These are phyloP conservation scores for Polychaeton citri DNA, from an alignment of 2,329 filamentous ascomycete genomes.

Conservation along the genomic window DNA sequence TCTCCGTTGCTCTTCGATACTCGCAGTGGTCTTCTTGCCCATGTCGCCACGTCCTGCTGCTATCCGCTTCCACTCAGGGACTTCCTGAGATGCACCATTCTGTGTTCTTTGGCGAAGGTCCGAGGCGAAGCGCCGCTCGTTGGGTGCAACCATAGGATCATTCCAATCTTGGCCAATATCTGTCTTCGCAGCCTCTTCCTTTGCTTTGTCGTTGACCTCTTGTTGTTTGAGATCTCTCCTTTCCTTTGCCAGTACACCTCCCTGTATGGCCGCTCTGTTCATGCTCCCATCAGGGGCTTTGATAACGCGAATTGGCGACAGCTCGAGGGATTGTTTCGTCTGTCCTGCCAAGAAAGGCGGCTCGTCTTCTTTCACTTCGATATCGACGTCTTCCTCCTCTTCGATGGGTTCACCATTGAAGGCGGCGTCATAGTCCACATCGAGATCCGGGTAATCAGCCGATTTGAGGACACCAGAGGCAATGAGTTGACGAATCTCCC, in stretches of 20 bases:
- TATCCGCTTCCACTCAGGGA: conserved; percentile 87
- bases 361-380: conserved; percentile 91
- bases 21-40: conserved; percentile 77
- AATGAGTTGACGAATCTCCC: conserved; percentile 95
- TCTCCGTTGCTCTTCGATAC: conserved; percentile 90
- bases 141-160: conserved; percentile 82
- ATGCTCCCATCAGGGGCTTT: conserved; percentile 97
- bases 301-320: conserved; percentile 90
- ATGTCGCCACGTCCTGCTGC: conserved; percentile 62
- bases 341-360: conserved; percentile 92
- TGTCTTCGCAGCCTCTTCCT: conserved; percentile 62
- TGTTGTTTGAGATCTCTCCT: conserved; percentile 78
- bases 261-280: conserved; percentile 91
- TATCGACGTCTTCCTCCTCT: conserved; percentile 91
- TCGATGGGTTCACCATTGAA: conserved; percentile 79
- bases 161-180: conserved; percentile 89
- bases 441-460: conserved; percentile 84
- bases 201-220: conserved; percentile 65
- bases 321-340: conserved; percentile 87
- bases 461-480: conserved; percentile 88
- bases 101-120: conserved; percentile 61
- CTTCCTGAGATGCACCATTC: conserved; percentile 44
- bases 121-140: conserved; percentile 76
- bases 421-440: conserved; percentile 85
- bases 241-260: conserved; percentile 77